phyloP scores from a whole-genome alignment of 116 monocot genomes.

The Dioscorea cayenensis region DNA sequence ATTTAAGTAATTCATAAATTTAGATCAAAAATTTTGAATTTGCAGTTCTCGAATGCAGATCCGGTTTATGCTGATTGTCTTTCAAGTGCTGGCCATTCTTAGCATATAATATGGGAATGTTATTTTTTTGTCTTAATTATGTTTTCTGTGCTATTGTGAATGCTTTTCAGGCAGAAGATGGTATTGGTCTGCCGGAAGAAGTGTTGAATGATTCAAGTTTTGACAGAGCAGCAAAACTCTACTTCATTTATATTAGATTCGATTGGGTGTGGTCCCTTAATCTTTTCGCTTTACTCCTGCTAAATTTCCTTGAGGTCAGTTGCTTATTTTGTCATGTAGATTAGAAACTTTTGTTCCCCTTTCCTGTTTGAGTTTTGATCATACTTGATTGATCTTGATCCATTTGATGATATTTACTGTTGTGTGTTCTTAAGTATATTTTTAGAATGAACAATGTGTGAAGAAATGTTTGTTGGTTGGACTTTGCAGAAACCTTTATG shows the following conservation, averaged over 20 bases:
- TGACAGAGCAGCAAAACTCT: conserved; percentile 67
- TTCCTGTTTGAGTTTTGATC: neutral
- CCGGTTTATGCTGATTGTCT: neutral
- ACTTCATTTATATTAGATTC: conserved; percentile 68
- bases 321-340: neutral
- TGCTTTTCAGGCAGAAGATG: conserved; percentile 90
- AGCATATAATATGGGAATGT: neutral
- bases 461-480: neutral
- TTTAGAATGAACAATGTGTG: neutral
- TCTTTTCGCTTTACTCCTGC: conserved; percentile 66
- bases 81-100: neutral
- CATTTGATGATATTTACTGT: too few species aligned
- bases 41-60: neutral
- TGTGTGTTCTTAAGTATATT: neutral
- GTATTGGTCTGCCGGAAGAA: conserved; percentile 92
- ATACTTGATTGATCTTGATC: too few species aligned
- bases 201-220: conserved; percentile 69
- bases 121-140: neutral
- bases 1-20: too few species aligned
- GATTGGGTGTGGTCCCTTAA: conserved; percentile 88
- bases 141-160: neutral
- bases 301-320: conserved; percentile 94
- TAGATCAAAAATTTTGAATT: too few species aligned
- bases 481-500: conserved; percentile 79
- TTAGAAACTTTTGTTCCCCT: neutral